phyloP scores from a whole-genome alignment of 345 rosid species.

The Brassica rapa region DNA sequence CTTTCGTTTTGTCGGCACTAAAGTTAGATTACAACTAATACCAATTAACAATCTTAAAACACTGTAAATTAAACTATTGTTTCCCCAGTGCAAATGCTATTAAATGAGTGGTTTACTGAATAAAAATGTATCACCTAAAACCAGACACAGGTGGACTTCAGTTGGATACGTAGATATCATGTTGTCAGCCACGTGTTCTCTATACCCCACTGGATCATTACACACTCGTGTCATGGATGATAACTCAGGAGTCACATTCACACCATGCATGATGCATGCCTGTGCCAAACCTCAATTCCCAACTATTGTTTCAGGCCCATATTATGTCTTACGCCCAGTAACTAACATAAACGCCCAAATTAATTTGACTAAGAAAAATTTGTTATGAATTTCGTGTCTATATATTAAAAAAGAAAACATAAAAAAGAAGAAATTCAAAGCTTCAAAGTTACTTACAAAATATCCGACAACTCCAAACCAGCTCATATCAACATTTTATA shows the following conservation, averaged over 20 bases:
- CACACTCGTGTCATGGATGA: neutral
- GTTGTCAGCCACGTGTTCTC: conserved; percentile 10
- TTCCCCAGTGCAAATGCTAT: neutral
- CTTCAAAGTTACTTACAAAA: conserved; percentile 39
- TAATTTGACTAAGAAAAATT: neutral
- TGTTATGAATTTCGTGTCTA: conserved; percentile 11
- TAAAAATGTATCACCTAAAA: neutral
- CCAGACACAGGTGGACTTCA: conserved; percentile 1
- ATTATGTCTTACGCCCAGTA: neutral
- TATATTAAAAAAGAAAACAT: neutral
- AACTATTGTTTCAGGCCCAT: conserved; percentile 12
- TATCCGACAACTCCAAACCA: conserved; percentile 28
- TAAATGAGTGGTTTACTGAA: neutral
- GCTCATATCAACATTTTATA: conserved; percentile 35
- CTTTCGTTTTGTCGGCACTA: conserved; percentile 20
- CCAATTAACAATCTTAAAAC: neutral
- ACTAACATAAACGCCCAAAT: neutral
- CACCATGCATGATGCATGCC: neutral
- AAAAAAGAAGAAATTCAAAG: neutral
- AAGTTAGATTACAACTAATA: neutral
- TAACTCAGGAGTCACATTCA: neutral
- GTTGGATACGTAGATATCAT: neutral
- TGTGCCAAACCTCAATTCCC: neutral
- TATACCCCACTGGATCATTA: neutral
- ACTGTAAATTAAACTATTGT: neutral